Evolutionary conservation across 2,329 filamentous ascomycete species (phyloP), one percentile per base, ranked within the genome.

Genomic region (Sclerotinia spermophila): DNA sequence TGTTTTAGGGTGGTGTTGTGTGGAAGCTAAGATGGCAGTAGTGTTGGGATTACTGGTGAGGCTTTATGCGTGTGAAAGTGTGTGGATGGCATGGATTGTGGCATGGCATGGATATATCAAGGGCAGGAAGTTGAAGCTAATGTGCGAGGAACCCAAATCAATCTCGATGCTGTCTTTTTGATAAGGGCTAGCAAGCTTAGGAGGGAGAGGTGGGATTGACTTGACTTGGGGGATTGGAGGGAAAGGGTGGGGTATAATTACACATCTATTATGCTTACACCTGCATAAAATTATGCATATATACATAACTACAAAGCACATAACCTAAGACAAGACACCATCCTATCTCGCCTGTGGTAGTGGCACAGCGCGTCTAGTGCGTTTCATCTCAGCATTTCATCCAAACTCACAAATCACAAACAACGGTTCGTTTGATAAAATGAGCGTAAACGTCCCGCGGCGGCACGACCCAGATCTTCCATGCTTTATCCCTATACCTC

Each of bases 321-420:
- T 33, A 10, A 58, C 30, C 30, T 35, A 10, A 40, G 40, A 15
- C 15, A 42, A 15, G 11, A 10, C 11, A 42, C 17, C 53, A 55
- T 19, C 17, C 27, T 10, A 33, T 17, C 17, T 56, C 48, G 48
- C n/a, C 48, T 53, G 48, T 53, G 40, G n/a, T n/a, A 17, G 27
- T 61, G n/a, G n/a, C n/a, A 45, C 27, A 45, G 60, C 60, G 60
- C 60, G 60, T 62, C 60, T 62, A 45, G 60, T 62, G 60, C 60
- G 60, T 62, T 62, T 62, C 40, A 62, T 11, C 42, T 45, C n/a
- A n/a, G 19, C 60, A 62, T 45, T 30, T 13, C 40, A 45, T 35
- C 15, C 40, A 35, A 58, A 35, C 55, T 58, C n/a, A 24, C 40
- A 33, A 30, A 30, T 61, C 40, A 19, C 40, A 61, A 62, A 62